These are phyloP conservation scores for Penicillium verrucosum DNA, from an alignment of 2,329 filamentous ascomycete genomes.

Conservation along the genomic window DNA sequence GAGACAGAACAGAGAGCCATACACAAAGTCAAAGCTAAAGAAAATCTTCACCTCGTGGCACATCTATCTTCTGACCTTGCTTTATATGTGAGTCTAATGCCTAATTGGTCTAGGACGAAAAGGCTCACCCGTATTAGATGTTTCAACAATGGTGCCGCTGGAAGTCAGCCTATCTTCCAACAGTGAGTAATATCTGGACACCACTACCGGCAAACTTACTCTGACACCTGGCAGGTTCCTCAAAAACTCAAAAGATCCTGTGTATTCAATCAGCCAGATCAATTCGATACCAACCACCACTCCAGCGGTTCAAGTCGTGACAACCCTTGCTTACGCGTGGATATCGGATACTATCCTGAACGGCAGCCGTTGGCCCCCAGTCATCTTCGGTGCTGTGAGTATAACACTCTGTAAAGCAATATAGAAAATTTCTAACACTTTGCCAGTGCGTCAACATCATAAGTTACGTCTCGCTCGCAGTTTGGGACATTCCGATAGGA, in stretches of 20 bases:
- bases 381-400: conserved; percentile 56
- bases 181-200: conserved; percentile 30
- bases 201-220: background rate
- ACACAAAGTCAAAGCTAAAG: conserved; percentile 53
- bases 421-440: background rate
- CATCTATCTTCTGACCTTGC: conserved; percentile 56
- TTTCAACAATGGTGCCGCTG: conserved; percentile 60
- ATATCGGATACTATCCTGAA: conserved; percentile 59
- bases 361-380: conserved; percentile 62
- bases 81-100: conserved; percentile 51
- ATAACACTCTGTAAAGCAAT: conserved; percentile 38
- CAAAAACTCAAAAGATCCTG: conserved; percentile 39
- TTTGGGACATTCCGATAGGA: conserved; percentile 51
- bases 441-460: conserved; percentile 40
- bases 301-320: conserved; percentile 54
- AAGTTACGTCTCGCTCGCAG: conserved; percentile 44
- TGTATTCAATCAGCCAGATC: conserved; percentile 47
- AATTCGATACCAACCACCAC: conserved; percentile 60
- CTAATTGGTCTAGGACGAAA: too few relatives aligned
- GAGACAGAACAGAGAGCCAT: conserved; percentile 44
- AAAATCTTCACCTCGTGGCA: conserved; percentile 64
- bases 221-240: conserved; percentile 17
- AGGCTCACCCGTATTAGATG: conserved; percentile 29
- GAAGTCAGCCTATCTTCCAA: conserved; percentile 55
- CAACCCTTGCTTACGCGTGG: conserved; percentile 63